These are phyloP conservation scores for Tylopilus rubrobrunneus DNA, from an alignment of 768 basidiomycete genomes.

Conservation along the genomic window DNA sequence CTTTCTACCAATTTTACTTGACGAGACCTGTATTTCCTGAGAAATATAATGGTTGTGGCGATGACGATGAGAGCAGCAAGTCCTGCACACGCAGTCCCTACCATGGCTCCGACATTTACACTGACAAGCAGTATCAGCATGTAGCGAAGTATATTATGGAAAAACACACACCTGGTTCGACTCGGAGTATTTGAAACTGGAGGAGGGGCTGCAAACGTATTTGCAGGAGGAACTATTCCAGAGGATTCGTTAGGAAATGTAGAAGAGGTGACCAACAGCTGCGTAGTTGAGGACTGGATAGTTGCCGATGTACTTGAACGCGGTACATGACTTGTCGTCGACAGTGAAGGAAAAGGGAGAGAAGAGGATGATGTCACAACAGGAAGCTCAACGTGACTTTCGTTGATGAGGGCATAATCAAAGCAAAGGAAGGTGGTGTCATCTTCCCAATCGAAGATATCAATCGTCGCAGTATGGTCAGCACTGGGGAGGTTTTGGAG, in stretches of 20 bases:
- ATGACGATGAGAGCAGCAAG: conserved; percentile 1
- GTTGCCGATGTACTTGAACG: too few species aligned
- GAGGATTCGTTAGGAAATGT: too few species aligned
- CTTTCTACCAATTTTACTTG: not conserved
- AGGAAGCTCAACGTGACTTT: too few species aligned
- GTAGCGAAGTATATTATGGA: too few species aligned
- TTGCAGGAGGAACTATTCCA: too few species aligned
- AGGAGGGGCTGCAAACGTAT: not conserved
- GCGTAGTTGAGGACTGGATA: too few species aligned
- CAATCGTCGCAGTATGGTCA: conserved; percentile 10
- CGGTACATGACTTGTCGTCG: too few species aligned
- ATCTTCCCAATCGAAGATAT: conserved; percentile 7
- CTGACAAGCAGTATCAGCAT: conserved; percentile 3
- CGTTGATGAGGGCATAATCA: conserved; percentile 15
- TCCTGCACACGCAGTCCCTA: conserved; percentile 3
- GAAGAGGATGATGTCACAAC: too few species aligned
- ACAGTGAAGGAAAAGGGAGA: too few species aligned
- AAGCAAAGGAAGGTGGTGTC: conserved; percentile 5
- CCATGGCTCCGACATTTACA: not conserved
- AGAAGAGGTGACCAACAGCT: not conserved
- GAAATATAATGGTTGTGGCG: not conserved
- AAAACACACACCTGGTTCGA: not conserved
- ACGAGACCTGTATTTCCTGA: conserved; percentile 5
- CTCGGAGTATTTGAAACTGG: not conserved
- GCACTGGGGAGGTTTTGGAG: conserved; percentile 8